Percentiles rank a stretch among this genome's conserved stretches.
phyloP scores from a whole-genome alignment of 2,329 filamentous ascomycete genomes.

The Alternaria alternata region DNA sequence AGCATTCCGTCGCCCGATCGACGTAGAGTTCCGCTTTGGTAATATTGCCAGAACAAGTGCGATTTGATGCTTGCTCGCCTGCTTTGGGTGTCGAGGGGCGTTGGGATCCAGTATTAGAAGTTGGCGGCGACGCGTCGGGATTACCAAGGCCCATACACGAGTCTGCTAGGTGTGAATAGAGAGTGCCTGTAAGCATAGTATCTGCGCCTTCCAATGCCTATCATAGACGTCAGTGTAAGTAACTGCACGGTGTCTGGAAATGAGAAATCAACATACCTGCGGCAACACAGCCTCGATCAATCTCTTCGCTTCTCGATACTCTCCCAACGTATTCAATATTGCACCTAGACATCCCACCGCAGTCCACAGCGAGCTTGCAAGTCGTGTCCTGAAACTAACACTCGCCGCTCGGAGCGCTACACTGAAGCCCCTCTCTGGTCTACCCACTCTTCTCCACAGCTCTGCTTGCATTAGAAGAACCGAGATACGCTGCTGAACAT shows the following conservation, averaged over 20 bases:
- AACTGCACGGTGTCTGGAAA: too few species aligned
- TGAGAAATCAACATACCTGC: constrained; percentile 58
- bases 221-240: neutral
- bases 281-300: constrained; percentile 76
- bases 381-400: constrained; percentile 73
- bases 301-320: constrained; percentile 72
- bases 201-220: constrained; percentile 72
- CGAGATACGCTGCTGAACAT: constrained; percentile 73
- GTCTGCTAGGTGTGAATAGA: constrained; percentile 77
- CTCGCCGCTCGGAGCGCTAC: constrained; percentile 77
- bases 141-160: constrained; percentile 81
- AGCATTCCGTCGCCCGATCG: constrained; percentile 56
- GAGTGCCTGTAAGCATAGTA: constrained; percentile 66
- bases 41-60: constrained; percentile 32
- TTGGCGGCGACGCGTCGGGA: constrained; percentile 26
- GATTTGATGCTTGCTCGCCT: constrained; percentile 13
- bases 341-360: constrained; percentile 72
- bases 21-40: constrained; percentile 47
- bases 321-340: constrained; percentile 73
- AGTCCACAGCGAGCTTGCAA: constrained; percentile 76
- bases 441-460: constrained; percentile 72
- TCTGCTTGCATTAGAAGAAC: constrained; percentile 77
- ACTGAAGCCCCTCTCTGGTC: constrained; percentile 78
- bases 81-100: constrained; percentile 2
- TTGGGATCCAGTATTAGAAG: neutral